Conservation (phyloP, 169 alveolate species). For the Eimeria necatrix region DNA sequence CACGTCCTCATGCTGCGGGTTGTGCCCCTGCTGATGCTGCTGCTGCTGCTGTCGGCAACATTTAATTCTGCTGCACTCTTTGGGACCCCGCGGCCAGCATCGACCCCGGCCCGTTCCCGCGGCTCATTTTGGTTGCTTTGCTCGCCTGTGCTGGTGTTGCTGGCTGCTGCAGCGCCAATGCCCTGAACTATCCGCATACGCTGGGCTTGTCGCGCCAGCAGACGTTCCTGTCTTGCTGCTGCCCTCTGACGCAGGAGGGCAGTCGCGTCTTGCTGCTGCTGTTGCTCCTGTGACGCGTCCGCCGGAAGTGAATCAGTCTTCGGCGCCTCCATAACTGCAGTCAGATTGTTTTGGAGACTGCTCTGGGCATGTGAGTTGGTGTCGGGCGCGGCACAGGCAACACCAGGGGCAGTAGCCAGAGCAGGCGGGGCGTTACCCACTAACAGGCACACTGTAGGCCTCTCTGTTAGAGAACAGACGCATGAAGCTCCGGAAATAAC, state of each 20-base stretch:
- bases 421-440: not conserved
- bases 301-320: not conserved
- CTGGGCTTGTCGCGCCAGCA: conserved; percentile 26
- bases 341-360: not conserved
- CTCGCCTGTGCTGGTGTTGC: not conserved
- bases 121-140: not conserved
- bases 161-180: not conserved
- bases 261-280: conserved; percentile 13
- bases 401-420: not conserved
- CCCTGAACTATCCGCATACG: conserved; percentile 25
- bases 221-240: conserved; percentile 21
- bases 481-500: too few species aligned
- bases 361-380: not conserved
- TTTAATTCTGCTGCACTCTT: too few species aligned
- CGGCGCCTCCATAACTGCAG: not conserved
- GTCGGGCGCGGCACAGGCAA: not conserved
- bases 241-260: conserved; percentile 9
- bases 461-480: not conserved
- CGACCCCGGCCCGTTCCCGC: not conserved
- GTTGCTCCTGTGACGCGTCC: not conserved
- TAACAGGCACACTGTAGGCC: not conserved
- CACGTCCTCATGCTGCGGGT: not conserved
- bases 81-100: too few species aligned
- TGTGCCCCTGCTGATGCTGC: not conserved
- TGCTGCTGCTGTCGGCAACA: not conserved